Evolutionary conservation across 1,284 basidiomycete genomes (phyloP).

Genomic region (Inonotus hispidus): DNA sequence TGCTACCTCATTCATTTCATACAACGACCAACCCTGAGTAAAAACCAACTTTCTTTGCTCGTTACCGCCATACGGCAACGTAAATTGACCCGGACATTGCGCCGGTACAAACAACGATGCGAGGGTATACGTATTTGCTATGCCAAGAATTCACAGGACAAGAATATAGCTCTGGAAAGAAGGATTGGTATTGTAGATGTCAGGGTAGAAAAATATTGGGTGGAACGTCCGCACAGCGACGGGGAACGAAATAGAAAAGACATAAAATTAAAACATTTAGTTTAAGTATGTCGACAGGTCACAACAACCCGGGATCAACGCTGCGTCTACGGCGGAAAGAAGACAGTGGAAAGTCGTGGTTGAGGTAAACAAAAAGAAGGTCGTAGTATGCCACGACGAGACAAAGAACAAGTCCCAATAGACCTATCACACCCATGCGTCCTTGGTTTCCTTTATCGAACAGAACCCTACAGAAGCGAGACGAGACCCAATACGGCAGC

Average conservation of each 20-base stretch:
- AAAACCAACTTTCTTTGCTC: too few species aligned
- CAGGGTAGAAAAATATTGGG: too few species aligned
- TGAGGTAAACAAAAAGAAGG: not conserved
- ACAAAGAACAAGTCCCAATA: not conserved
- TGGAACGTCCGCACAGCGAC: not conserved
- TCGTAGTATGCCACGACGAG: not conserved
- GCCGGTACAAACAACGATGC: not conserved
- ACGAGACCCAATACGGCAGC: conserved; percentile 20
- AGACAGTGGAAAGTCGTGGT: not conserved
- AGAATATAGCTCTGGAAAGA: too few species aligned
- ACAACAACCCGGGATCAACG: not conserved
- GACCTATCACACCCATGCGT: not conserved
- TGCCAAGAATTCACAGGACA: not conserved
- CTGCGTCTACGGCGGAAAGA: not conserved
- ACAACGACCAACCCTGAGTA: too few species aligned
- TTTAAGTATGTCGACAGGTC: not conserved
- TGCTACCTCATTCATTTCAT: too few species aligned
- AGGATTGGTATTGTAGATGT: too few species aligned
- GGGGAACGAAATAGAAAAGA: not conserved
- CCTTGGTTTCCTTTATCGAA: not conserved
- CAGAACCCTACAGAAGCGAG: conserved; percentile 20
- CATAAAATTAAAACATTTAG: not conserved
- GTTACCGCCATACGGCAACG: too few species aligned
- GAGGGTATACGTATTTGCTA: not conserved
- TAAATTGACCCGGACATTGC: not conserved